Evolutionary conservation across 75 land plant species (phyloP).

Genomic region (Adiantum capillusveneris): DNA sequence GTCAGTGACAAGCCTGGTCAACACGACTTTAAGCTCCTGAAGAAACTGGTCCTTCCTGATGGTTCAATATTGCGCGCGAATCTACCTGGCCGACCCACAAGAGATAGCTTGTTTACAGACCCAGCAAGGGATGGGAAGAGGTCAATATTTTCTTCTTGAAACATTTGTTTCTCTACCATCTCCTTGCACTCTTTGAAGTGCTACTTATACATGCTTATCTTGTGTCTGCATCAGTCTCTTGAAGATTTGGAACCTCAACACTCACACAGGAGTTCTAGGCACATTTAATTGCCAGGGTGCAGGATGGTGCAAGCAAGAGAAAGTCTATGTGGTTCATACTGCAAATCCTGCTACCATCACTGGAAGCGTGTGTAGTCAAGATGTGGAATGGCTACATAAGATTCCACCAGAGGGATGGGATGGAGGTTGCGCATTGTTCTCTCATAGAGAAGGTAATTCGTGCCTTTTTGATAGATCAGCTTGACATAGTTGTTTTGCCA

Average conservation of each 20-base stretch:
- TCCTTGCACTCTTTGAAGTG: no score
- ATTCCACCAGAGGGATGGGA: constrained; percentile 63
- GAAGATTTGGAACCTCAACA: constrained; percentile 97
- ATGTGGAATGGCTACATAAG: constrained; percentile 51
- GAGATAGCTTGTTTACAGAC: constrained; percentile 73
- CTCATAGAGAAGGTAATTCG: constrained; percentile 32
- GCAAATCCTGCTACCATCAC: constrained; percentile 37
- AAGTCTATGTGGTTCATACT: constrained; percentile 63
- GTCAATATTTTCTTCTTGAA: constrained; percentile 13
- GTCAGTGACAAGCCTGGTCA: constrained; percentile 74
- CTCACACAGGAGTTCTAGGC: constrained; percentile 76
- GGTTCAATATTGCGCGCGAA: constrained; percentile 71
- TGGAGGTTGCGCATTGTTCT: constrained; percentile 53
- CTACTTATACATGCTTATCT: no score
- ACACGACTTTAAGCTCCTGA: constrained; percentile 70
- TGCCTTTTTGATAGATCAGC: no score
- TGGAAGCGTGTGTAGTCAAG: constrained; percentile 48
- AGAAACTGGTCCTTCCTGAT: constrained; percentile 76
- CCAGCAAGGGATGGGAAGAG: constrained; percentile 72
- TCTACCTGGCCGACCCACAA: constrained; percentile 74
- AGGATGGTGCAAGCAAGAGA: constrained; percentile 74
- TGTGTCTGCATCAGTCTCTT: constrained; percentile 73
- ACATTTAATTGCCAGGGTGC: constrained; percentile 98
- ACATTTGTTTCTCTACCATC: no score
- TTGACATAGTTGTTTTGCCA: no score